phyloP scores from a whole-genome alignment of 108 stramenopile genomes.

The Fragilaria radians region DNA sequence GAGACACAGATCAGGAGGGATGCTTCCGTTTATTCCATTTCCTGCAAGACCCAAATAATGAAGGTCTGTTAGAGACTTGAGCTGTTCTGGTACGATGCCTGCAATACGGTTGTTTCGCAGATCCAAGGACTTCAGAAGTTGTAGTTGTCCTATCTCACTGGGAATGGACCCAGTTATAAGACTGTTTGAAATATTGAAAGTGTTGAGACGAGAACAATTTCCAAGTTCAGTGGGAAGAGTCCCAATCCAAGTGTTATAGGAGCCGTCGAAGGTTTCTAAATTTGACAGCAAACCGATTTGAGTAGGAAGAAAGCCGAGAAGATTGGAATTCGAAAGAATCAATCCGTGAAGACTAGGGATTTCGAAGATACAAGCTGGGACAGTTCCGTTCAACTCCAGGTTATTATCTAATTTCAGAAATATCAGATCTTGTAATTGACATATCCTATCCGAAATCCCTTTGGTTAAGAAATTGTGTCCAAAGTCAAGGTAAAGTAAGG shows the following conservation, averaged over 20 bases:
- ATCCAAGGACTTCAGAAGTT: not conserved
- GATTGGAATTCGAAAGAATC: slow-evolving; percentile 3
- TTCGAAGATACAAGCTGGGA: not conserved
- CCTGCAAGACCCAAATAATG: slow-evolving; percentile 14
- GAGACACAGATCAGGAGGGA: slow-evolving; percentile 7
- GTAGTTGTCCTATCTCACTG: slow-evolving; percentile 19
- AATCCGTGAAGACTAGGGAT: not conserved
- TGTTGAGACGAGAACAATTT: not conserved
- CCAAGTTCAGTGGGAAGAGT: not conserved
- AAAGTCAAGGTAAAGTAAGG: not conserved
- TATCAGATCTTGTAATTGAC: slow-evolving; percentile 1
- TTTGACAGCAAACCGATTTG: slow-evolving; percentile 12
- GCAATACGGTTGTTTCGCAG: not conserved
- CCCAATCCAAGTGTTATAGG: not conserved
- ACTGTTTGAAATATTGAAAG: slow-evolving; percentile 9
- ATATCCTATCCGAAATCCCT: slow-evolving; percentile 8
- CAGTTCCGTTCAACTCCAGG: not conserved
- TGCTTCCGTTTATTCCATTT: slow-evolving; percentile 19
- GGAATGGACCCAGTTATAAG: slow-evolving; percentile 39
- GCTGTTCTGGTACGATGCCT: slow-evolving; percentile 20
- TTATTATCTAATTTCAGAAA: not conserved
- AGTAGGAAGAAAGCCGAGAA: slow-evolving; percentile 15
- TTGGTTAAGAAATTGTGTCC: slow-evolving; percentile 8
- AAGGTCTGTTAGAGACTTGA: slow-evolving; percentile 17
- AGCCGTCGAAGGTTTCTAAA: slow-evolving; percentile 6